phyloP scores from a whole-genome alignment of 768 basidiomycete species.

The Podaxis sp. region DNA sequence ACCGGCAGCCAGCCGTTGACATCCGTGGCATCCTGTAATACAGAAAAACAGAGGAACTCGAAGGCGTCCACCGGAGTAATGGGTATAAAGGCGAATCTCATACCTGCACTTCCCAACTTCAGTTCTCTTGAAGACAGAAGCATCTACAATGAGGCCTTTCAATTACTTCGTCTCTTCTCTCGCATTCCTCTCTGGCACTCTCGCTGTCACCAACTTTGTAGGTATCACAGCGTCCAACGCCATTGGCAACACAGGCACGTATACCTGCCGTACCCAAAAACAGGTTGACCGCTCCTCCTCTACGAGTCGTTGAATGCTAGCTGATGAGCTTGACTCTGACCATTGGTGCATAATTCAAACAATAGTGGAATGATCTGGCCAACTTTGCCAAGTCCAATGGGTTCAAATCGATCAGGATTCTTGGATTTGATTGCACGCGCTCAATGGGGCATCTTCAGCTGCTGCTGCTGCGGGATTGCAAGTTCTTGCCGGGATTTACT shows the following conservation, averaged over 20 bases:
- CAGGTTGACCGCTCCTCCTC: slow-evolving; percentile 23
- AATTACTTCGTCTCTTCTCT: slow-evolving; percentile 3
- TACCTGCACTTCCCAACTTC: not conserved
- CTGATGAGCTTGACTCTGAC: not conserved
- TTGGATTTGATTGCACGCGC: slow-evolving; percentile 39
- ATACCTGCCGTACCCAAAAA: slow-evolving; percentile 34
- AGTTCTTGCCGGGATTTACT: slow-evolving; percentile 35
- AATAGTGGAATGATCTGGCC: slow-evolving; percentile 35
- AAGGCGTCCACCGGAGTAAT: not conserved
- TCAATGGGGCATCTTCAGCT: slow-evolving; percentile 34
- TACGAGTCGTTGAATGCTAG: not conserved
- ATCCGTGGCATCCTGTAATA: not conserved
- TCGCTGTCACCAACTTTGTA: slow-evolving; percentile 31
- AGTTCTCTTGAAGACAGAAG: not conserved
- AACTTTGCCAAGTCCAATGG: slow-evolving; percentile 29
- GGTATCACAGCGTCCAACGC: slow-evolving; percentile 35
- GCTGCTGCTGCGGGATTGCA: slow-evolving; percentile 29
- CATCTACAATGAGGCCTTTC: not conserved
- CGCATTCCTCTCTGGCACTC: slow-evolving; percentile 18
- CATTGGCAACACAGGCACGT: slow-evolving; percentile 25
- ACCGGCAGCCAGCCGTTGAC: not conserved
- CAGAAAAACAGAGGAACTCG: not conserved
- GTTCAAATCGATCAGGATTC: slow-evolving; percentile 34
- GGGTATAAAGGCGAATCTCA: not conserved
- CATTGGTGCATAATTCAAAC: not conserved